Percentiles rank a stretch among this genome's conserved stretches.
phyloP scores from a whole-genome alignment of 495 filamentous ascomycete genomes.

The Xylaria palmicola region DNA sequence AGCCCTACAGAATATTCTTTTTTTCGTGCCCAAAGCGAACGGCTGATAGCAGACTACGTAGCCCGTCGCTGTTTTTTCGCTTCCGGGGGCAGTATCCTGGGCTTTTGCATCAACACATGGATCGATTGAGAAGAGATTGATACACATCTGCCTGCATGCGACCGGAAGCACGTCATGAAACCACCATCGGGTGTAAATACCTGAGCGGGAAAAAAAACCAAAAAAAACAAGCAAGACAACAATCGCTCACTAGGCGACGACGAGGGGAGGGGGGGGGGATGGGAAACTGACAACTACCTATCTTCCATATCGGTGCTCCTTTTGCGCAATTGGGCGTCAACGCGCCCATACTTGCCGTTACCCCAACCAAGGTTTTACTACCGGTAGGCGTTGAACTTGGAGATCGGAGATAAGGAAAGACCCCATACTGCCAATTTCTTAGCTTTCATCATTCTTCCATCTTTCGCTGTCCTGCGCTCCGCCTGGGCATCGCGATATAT shows the following conservation, averaged over 20 bases:
- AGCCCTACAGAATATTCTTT: constrained; percentile 14
- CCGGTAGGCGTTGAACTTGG: too few species aligned
- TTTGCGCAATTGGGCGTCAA: constrained; percentile 6
- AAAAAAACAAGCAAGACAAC: constrained; percentile 8
- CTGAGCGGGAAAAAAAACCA: too few species aligned
- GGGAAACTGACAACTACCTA: neutral
- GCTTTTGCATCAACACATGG: too few species aligned
- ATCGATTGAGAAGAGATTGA: neutral
- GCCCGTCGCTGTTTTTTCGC: neutral
- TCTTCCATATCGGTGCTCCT: neutral
- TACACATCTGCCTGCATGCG: neutral
- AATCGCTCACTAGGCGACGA: too few species aligned
- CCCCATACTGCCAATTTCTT: too few species aligned
- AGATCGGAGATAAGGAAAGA: neutral
- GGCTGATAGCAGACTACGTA: neutral
- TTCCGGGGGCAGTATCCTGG: neutral
- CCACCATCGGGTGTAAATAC: neutral
- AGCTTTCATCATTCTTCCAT: too few species aligned
- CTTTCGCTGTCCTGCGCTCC: constrained; percentile 4
- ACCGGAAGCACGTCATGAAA: constrained; percentile 10
- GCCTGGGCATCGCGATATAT: constrained; percentile 9
- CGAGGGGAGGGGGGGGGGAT: neutral
- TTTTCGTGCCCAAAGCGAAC: constrained; percentile 4
- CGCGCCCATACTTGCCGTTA: neutral
- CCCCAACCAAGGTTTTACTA: neutral